Conservation (phyloP, 208 protist species). For the Wallacemonas rigidus region DNA sequence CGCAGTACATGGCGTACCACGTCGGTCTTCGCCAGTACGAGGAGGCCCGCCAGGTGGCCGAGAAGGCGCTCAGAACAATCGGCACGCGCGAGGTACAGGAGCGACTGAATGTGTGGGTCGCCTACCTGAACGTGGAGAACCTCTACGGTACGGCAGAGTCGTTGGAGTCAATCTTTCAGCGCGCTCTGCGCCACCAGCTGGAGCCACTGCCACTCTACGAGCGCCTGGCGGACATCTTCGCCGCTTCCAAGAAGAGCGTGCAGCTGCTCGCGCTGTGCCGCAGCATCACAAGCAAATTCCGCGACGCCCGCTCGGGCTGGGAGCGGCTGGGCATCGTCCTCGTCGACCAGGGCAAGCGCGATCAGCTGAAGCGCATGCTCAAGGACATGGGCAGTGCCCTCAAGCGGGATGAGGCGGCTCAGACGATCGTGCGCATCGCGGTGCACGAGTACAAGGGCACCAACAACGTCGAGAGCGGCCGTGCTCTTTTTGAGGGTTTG, state of each 20-base stretch:
- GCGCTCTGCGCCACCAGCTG: slow-evolving; percentile 69
- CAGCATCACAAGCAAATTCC: slow-evolving; percentile 84
- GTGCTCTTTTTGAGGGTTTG: slow-evolving; percentile 91
- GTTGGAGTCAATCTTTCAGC: slow-evolving; percentile 83
- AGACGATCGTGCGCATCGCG: slow-evolving; percentile 75
- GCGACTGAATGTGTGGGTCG: slow-evolving; percentile 93
- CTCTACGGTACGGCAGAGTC: slow-evolving; percentile 90
- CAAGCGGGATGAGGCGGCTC: slow-evolving; percentile 51
- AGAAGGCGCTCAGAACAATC: slow-evolving; percentile 91
- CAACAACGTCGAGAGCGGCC: slow-evolving; percentile 77
- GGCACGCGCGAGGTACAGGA: slow-evolving; percentile 82
- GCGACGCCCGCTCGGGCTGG: slow-evolving; percentile 68
- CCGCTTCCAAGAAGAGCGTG: slow-evolving; percentile 66
- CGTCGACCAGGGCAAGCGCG: slow-evolving; percentile 77
- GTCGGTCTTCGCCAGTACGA: slow-evolving; percentile 85
- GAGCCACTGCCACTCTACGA: slow-evolving; percentile 72
- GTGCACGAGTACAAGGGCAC: slow-evolving; percentile 80
- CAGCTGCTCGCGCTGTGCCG: slow-evolving; percentile 86
- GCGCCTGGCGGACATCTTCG: slow-evolving; percentile 86
- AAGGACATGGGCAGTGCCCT: slow-evolving; percentile 79
- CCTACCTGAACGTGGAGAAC: slow-evolving; percentile 94
- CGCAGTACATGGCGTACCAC: slow-evolving; percentile 93
- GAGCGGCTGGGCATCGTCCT: slow-evolving; percentile 79
- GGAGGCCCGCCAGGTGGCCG: slow-evolving; percentile 86
- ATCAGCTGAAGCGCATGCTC: slow-evolving; percentile 85